Conservation (phyloP, 2,329 filamentous ascomycete genomes). For the Periconia digitata region DNA sequence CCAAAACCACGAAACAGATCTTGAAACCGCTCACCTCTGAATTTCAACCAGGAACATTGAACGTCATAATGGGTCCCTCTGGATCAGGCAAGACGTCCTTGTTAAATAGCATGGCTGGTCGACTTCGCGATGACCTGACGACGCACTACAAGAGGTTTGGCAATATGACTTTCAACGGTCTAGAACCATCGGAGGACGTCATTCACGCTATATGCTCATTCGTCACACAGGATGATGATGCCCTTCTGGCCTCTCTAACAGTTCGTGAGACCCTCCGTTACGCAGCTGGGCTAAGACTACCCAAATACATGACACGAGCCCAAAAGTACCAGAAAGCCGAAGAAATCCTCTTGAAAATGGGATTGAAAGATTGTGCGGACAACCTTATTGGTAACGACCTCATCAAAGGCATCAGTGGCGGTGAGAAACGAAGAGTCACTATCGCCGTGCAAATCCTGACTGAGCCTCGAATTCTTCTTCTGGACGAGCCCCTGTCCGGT, state of each 20-base stretch:
- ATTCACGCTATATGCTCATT: slow-evolving; percentile 74
- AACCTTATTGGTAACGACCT: slow-evolving; percentile 72
- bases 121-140: slow-evolving; percentile 62
- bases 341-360: slow-evolving; percentile 72
- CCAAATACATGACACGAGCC: slow-evolving; percentile 67
- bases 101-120: slow-evolving; percentile 70
- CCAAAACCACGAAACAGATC: slow-evolving; percentile 56
- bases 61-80: slow-evolving; percentile 79
- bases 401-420: slow-evolving; percentile 77
- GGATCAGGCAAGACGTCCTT: slow-evolving; percentile 76
- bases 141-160: slow-evolving; percentile 66
- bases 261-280: slow-evolving; percentile 71
- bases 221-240: slow-evolving; percentile 78
- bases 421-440: slow-evolving; percentile 75
- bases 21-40: slow-evolving; percentile 66
- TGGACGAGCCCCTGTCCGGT: slow-evolving; percentile 77
- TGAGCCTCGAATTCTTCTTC: slow-evolving; percentile 69
- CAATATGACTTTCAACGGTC: slow-evolving; percentile 69
- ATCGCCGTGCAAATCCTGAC: slow-evolving; percentile 79
- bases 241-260: slow-evolving; percentile 71
- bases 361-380: slow-evolving; percentile 75
- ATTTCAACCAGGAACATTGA: slow-evolving; percentile 69
- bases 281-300: slow-evolving; percentile 70
- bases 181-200: slow-evolving; percentile 67
- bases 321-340: slow-evolving; percentile 71